Evolutionary conservation across 108 stramenopile genomes (phyloP).

Genomic region (Schizochytrium sp.): DNA sequence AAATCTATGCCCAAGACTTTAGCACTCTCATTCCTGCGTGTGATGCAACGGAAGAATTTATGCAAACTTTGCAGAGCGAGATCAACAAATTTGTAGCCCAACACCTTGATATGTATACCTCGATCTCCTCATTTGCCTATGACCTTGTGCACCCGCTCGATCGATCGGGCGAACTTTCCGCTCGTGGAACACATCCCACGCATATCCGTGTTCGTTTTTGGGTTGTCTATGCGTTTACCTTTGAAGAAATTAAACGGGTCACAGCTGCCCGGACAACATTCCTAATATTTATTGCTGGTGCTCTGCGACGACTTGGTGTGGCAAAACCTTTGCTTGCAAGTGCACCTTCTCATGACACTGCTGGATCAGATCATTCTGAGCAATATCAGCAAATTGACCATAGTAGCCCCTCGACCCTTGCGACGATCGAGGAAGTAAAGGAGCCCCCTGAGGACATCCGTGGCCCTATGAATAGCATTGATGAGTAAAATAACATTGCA

Average conservation of each 20-base stretch:
- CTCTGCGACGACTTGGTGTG: not conserved
- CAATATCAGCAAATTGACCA: no score
- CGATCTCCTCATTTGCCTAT: not conserved
- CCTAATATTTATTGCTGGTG: not conserved
- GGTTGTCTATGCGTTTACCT: conserved; percentile 16
- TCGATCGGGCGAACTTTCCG: not conserved
- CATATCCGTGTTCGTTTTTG: conserved; percentile 30
- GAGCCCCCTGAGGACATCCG: no score
- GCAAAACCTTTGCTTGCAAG: not conserved
- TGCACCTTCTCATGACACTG: no score
- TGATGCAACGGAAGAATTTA: not conserved
- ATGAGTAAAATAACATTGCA: no score
- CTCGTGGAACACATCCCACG: conserved; percentile 10
- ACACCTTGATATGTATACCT: not conserved
- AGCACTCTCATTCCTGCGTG: not conserved
- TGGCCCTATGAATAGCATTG: no score
- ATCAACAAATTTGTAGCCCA: conserved; percentile 49
- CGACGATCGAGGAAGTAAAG: no score
- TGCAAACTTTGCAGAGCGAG: not conserved
- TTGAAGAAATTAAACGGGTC: not conserved
- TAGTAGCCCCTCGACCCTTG: no score
- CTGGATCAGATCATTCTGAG: no score
- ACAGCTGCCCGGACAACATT: conserved; percentile 12
- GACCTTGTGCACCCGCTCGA: conserved; percentile 37
- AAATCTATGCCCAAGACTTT: conserved; percentile 34